These are phyloP conservation scores for Hymenoscyphus repandus DNA, from an alignment of 2,329 filamentous ascomycete species.

Conservation along the genomic window DNA sequence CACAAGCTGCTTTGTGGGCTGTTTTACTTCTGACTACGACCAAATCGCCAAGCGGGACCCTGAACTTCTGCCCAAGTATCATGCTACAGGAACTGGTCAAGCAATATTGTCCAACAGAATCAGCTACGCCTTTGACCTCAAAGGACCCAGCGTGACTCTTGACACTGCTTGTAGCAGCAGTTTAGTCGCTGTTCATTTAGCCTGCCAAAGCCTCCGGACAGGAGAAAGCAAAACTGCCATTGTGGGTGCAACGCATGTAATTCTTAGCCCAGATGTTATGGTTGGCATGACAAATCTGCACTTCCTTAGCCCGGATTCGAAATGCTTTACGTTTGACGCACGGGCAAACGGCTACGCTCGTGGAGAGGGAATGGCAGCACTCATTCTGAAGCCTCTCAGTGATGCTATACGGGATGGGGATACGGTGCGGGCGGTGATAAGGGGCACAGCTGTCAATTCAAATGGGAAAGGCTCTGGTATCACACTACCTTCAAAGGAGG, in stretches of 20 bases:
- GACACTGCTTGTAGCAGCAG: no score
- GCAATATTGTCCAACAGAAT: conserved; percentile 41
- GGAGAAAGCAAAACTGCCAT: conserved; percentile 25
- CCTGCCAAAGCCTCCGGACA: conserved; percentile 1
- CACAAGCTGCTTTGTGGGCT: no score
- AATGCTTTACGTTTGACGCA: conserved; percentile 9
- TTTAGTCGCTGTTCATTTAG: no score
- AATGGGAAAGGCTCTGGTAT: conserved; percentile 51
- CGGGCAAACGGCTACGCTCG: conserved; percentile 36
- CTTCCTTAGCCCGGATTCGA: conserved; percentile 1
- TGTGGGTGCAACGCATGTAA: conserved; percentile 9
- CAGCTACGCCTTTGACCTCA: no score
- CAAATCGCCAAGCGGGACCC: conserved; percentile 12
- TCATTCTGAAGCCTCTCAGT: conserved; percentile 31
- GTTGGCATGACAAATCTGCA: not conserved
- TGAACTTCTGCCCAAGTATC: no score
- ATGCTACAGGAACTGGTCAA: conserved; percentile 30
- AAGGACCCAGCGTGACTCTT: no score
- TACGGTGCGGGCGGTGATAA: conserved; percentile 49
- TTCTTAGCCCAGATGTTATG: conserved; percentile 8
- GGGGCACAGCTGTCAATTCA: conserved; percentile 47
- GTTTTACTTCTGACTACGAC: conserved; percentile 21
- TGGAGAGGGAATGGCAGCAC: conserved; percentile 33
- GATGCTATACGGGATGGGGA: conserved; percentile 55
- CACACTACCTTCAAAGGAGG: conserved; percentile 44